phyloP scores from a whole-genome alignment of 805 yeast genomes.

The Teunomyces kruisii region DNA sequence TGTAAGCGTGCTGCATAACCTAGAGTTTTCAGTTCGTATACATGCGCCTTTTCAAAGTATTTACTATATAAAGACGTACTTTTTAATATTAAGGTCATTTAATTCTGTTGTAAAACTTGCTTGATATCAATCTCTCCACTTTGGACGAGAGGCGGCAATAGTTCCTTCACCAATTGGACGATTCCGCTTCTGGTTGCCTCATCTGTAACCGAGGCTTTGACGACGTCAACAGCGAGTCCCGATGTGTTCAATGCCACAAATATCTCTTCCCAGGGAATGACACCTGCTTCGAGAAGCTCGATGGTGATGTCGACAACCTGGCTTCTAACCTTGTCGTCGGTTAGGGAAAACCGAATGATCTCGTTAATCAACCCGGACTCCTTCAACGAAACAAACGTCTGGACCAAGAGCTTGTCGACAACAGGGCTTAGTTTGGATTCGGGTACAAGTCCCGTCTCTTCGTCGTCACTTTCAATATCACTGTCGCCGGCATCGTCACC shows the following conservation, averaged over 20 bases:
- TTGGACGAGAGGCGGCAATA: conserved; percentile 12
- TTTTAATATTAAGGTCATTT: neutral
- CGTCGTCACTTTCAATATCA: neutral
- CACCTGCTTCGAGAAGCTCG: conserved; percentile 26
- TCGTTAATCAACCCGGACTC: conserved; percentile 28
- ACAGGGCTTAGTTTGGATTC: neutral
- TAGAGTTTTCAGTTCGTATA: neutral
- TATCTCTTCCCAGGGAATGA: conserved; percentile 32
- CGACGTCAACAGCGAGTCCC: conserved; percentile 30
- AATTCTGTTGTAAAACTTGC: neutral
- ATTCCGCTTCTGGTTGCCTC: conserved; percentile 28
- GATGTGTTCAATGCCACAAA: conserved; percentile 29
- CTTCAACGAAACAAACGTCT: conserved; percentile 25
- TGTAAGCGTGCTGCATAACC: conserved; percentile 18
- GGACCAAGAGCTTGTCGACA: conserved; percentile 13
- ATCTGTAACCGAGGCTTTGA: conserved; percentile 25
- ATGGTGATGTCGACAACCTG: conserved; percentile 23
- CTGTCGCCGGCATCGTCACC: conserved; percentile 3
- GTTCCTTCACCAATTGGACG: conserved; percentile 22
- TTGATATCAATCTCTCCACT: neutral
- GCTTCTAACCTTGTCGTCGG: conserved; percentile 28
- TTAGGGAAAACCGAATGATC: conserved; percentile 25
- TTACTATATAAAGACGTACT: neutral
- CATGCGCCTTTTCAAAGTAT: neutral
- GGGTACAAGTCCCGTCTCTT: neutral